phyloP scores from a whole-genome alignment of 1,284 basidiomycete species.

The Bjerkandera adusta region DNA sequence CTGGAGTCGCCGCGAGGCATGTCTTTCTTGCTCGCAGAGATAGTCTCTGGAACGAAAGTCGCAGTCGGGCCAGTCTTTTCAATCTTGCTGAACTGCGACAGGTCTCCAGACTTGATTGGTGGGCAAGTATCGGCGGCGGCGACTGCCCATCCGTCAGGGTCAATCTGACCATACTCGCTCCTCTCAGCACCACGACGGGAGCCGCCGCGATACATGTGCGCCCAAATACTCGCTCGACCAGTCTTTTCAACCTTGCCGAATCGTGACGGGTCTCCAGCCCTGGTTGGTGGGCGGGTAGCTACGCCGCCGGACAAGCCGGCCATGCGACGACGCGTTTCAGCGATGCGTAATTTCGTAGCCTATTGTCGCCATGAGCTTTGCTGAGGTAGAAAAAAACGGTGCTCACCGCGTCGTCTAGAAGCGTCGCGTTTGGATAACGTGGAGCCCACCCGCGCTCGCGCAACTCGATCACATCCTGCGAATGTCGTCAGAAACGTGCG shows the following conservation, averaged over 20 bases:
- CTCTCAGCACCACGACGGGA: conserved; percentile 87
- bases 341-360: conserved; percentile 64
- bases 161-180: conserved; percentile 45
- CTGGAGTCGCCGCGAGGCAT: conserved; percentile 84
- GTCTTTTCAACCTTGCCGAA: no score
- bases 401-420: conserved; percentile 83
- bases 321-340: no score
- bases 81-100: conserved; percentile 88
- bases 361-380: conserved; percentile 29
- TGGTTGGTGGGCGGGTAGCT: no score
- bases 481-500: conserved; percentile 1
- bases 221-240: conserved; percentile 59
- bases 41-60: conserved; percentile 84
- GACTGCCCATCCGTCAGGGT: conserved; percentile 88
- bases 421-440: conserved; percentile 72
- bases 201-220: conserved; percentile 70
- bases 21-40: conserved; percentile 86
- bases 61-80: conserved; percentile 59
- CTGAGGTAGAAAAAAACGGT: conserved; percentile 1
- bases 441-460: conserved; percentile 81
- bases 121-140: conserved; percentile 58
- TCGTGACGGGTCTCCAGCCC: no score
- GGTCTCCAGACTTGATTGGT: conserved; percentile 80
- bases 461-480: conserved; percentile 72
- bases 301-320: no score